Percentiles rank a stretch among this genome's conserved stretches.
Evolutionary conservation across 2,329 filamentous ascomycete species (phyloP).

Genomic region (Trichoderma sp.): DNA sequence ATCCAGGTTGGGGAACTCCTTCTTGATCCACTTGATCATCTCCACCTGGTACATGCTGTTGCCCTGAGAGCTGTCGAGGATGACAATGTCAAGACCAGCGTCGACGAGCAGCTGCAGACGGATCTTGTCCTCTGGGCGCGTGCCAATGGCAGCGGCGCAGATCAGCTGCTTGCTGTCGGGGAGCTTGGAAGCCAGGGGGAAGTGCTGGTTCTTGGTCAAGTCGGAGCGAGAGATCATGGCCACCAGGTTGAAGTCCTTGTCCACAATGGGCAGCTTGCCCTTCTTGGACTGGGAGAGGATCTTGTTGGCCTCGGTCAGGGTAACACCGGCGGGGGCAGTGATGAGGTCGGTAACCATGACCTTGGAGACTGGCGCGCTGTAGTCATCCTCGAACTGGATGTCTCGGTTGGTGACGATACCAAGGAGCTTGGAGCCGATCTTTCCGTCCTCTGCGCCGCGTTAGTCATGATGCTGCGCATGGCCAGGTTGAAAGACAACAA

Average conservation of each 20-base stretch:
- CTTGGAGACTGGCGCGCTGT: constrained; percentile 71
- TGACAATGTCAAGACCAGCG: constrained; percentile 90
- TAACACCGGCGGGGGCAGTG: constrained; percentile 82
- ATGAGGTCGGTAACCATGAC: constrained; percentile 97
- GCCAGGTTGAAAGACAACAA: not conserved
- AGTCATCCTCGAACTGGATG: constrained; percentile 89
- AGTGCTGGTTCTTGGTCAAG: constrained; percentile 98
- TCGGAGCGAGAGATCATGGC: constrained; percentile 94
- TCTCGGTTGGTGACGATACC: constrained; percentile 98
- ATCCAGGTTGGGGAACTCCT: constrained; percentile 80
- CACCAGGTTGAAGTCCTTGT: constrained; percentile 79
- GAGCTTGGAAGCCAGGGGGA: constrained; percentile 93
- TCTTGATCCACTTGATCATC: constrained; percentile 96
- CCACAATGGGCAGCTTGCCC: constrained; percentile 93
- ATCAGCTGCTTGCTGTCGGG: constrained; percentile 97
- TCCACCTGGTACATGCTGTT: constrained; percentile 99
- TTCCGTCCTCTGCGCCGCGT: constrained; percentile 72
- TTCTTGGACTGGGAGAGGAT: constrained; percentile 96
- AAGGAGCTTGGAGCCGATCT: constrained; percentile 90
- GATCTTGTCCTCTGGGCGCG: constrained; percentile 86
- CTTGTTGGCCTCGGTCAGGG: constrained; percentile 83
- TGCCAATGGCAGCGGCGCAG: constrained; percentile 92
- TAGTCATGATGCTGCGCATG: constrained; percentile 26
- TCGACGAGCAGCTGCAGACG: constrained; percentile 87
- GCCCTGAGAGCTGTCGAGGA: constrained; percentile 95